phyloP scores from a whole-genome alignment of 257 asterid species.

The Petunia secreta region DNA sequence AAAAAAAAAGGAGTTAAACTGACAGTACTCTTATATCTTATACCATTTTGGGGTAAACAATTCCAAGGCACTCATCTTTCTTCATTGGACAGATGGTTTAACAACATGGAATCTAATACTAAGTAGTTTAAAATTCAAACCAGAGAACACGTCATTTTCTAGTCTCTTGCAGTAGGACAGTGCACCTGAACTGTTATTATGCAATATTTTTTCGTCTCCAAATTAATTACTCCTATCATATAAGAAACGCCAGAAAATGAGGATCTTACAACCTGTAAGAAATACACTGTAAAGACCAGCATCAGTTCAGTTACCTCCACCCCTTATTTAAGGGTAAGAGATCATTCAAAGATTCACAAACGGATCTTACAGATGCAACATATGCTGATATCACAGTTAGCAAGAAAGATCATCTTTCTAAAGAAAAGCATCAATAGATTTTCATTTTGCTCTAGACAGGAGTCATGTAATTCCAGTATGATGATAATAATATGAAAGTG shows the following conservation, averaged over 20 bases:
- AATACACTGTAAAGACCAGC: background rate
- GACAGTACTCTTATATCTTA: background rate
- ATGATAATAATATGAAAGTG: background rate
- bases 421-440: background rate
- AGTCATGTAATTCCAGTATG: background rate
- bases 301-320: conserved; percentile 5
- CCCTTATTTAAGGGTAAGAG: conserved; percentile 12
- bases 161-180: background rate
- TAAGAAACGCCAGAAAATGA: background rate
- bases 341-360: background rate
- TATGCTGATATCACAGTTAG: conserved; percentile 1
- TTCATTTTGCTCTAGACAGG: background rate
- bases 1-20: background rate
- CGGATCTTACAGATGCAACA: background rate
- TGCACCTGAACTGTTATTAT: conserved; percentile 17
- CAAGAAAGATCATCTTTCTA: conserved; percentile 15
- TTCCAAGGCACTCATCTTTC: background rate
- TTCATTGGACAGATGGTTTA: background rate
- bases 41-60: background rate
- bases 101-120: background rate
- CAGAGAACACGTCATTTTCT: conserved; percentile 10
- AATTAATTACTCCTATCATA: background rate
- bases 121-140: conserved; percentile 3
- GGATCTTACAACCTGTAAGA: background rate
- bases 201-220: conserved; percentile 7